Conservation (phyloP, 352 stramenopile genomes). For the Phytophthora citrophthora region DNA sequence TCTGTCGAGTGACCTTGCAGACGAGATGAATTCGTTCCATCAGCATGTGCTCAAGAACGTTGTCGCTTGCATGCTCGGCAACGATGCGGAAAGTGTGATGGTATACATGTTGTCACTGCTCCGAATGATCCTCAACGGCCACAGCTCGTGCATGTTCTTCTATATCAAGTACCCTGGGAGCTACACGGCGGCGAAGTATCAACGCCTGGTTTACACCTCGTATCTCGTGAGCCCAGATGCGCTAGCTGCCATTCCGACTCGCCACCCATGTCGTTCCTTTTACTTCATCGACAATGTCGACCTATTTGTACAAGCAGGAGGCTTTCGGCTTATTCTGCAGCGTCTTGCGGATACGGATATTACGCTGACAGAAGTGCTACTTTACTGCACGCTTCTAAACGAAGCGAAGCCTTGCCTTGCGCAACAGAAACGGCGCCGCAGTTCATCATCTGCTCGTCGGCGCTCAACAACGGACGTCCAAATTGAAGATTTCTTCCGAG, state of each 20-base stretch:
- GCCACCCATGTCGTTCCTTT: constrained; percentile 77
- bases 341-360: constrained; percentile 54
- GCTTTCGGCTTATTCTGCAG: constrained; percentile 76
- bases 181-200: constrained; percentile 61
- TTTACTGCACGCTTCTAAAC: constrained; percentile 74
- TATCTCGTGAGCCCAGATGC: constrained; percentile 73
- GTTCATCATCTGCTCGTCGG: constrained; percentile 40
- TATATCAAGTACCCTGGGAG: constrained; percentile 83
- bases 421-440: constrained; percentile 64
- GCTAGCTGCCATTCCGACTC: constrained; percentile 57
- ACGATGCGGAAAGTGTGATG: constrained; percentile 39
- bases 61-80: constrained; percentile 70
- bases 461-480: constrained; percentile 46
- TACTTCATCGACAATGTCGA: constrained; percentile 89
- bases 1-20: constrained; percentile 67
- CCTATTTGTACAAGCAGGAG: constrained; percentile 83
- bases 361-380: constrained; percentile 60
- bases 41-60: constrained; percentile 82
- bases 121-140: constrained; percentile 80
- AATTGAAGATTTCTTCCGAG: constrained; percentile 79
- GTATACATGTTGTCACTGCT: constrained; percentile 68
- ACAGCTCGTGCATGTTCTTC: constrained; percentile 83
- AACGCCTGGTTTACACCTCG: constrained; percentile 76
- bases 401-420: constrained; percentile 79
- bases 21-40: constrained; percentile 83